phyloP scores from a whole-genome alignment of 2,329 filamentous ascomycete genomes.

The Fusarium subtropicale region DNA sequence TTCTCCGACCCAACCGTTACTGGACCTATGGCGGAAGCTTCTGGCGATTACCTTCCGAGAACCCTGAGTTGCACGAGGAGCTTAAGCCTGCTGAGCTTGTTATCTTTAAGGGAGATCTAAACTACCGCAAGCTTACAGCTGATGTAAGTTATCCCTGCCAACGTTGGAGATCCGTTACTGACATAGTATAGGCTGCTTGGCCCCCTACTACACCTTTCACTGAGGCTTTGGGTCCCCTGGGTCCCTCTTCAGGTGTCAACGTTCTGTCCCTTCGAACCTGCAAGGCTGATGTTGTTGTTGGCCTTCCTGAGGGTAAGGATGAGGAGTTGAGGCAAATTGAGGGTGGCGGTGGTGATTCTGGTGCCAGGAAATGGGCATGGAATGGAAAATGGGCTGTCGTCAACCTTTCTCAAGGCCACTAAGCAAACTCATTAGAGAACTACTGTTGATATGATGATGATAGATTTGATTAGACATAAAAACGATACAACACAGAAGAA shows the following conservation, averaged over 20 bases:
- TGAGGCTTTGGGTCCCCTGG: conserved; percentile 86
- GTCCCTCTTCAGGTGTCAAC: conserved; percentile 83
- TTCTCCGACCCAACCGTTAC: conserved; percentile 86
- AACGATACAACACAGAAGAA: conserved; percentile 8
- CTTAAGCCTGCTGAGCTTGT: conserved; percentile 86
- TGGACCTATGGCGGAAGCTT: conserved; percentile 92
- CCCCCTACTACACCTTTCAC: conserved; percentile 87
- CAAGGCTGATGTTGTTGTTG: conserved; percentile 96
- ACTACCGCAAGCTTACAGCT: conserved; percentile 91
- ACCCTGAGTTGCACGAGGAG: conserved; percentile 77
- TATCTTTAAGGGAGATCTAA: conserved; percentile 97
- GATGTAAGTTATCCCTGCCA: conserved; percentile 70
- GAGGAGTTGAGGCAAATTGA: conserved; percentile 78
- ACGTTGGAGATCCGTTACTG: conserved; percentile 1
- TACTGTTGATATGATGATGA: conserved; percentile 31
- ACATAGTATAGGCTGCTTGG: conserved; percentile 66
- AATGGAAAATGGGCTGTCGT: conserved; percentile 97
- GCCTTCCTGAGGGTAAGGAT: conserved; percentile 83
- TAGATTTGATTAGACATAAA: conserved; percentile 30
- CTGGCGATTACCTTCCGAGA: conserved; percentile 83
- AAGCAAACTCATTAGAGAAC: not conserved
- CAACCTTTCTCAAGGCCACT: conserved; percentile 57
- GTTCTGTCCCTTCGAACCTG: conserved; percentile 90
- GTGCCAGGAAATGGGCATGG: conserved; percentile 91
- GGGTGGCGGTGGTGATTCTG: conserved; percentile 75